A percentile compares a stretch with the other conserved stretches of the same genome.
Conservation (phyloP, 2,329 filamentous ascomycete species). For the Zopfia rhizophila region DNA sequence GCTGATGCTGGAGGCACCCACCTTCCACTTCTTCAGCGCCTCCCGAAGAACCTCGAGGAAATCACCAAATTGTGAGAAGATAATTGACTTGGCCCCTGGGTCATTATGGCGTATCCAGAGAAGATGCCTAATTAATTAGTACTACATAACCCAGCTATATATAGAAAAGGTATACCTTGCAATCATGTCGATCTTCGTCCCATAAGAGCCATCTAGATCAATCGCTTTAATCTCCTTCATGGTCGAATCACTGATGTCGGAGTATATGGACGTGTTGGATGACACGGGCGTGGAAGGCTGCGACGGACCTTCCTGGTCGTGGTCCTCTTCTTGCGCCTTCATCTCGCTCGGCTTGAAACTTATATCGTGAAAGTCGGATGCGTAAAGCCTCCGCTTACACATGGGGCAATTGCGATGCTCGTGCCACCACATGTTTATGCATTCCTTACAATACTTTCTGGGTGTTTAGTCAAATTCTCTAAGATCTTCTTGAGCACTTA, state of each 20-base stretch:
- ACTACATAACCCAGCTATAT: background rate
- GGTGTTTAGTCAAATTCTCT: no score
- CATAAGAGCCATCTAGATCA: slow-evolving; percentile 78
- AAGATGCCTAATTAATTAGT: slow-evolving; percentile 75
- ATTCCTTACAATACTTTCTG: slow-evolving; percentile 90
- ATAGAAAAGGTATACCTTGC: slow-evolving; percentile 31
- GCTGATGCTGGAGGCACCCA: slow-evolving; percentile 78
- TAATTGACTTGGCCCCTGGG: slow-evolving; percentile 86
- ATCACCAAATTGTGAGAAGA: slow-evolving; percentile 91
- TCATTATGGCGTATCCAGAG: slow-evolving; percentile 87
- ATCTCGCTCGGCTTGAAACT: slow-evolving; percentile 81
- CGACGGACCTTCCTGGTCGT: slow-evolving; percentile 25
- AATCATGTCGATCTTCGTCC: slow-evolving; percentile 85
- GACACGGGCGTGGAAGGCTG: slow-evolving; percentile 38
- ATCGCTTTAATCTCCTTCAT: slow-evolving; percentile 85
- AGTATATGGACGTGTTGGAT: slow-evolving; percentile 72
- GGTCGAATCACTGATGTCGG: slow-evolving; percentile 75
- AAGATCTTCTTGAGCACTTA: no score
- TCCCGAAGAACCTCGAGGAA: slow-evolving; percentile 79
- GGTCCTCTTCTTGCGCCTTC: slow-evolving; percentile 70
- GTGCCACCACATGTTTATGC: slow-evolving; percentile 81
- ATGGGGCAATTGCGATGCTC: slow-evolving; percentile 81
- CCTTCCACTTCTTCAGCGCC: slow-evolving; percentile 77
- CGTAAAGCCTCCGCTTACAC: slow-evolving; percentile 77
- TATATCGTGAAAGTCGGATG: slow-evolving; percentile 82